Evolutionary conservation across 768 basidiomycete genomes (phyloP).

Genomic region (Boletus rubescentipes): DNA sequence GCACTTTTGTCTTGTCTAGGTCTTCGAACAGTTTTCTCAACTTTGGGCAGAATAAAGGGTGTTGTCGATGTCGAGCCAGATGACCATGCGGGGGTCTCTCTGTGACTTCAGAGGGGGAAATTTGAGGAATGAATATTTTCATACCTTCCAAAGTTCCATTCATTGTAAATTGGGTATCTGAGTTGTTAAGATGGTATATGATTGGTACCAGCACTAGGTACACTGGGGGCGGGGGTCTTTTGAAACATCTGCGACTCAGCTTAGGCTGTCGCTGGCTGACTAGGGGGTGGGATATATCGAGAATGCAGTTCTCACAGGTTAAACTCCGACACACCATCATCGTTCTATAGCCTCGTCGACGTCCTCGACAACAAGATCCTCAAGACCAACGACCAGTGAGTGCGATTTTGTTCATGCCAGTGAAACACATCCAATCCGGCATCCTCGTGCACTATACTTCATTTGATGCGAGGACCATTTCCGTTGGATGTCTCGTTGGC

Average conservation of each 20-base stretch:
- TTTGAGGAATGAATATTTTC: background rate
- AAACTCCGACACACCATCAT: conserved; percentile 26
- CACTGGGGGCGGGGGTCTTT: no score
- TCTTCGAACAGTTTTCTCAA: conserved; percentile 72
- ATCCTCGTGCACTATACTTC: background rate
- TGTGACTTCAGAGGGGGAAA: background rate
- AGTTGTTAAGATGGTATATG: conserved; percentile 5
- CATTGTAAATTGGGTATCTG: conserved; percentile 27
- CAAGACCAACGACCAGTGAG: conserved; percentile 47
- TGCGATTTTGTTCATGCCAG: conserved; percentile 23
- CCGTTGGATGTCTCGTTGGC: conserved; percentile 34
- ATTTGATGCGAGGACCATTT: conserved; percentile 9
- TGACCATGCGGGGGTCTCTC: conserved; percentile 56
- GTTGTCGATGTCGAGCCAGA: conserved; percentile 89
- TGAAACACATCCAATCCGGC: background rate
- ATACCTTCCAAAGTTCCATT: conserved; percentile 27
- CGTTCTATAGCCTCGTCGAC: conserved; percentile 19
- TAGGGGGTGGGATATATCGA: conserved; percentile 18
- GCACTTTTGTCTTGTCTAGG: conserved; percentile 70
- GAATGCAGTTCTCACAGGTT: conserved; percentile 27
- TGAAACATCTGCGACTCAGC: no score
- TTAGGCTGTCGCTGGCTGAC: no score
- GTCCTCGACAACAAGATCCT: conserved; percentile 36
- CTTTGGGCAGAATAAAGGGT: conserved; percentile 73
- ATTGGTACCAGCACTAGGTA: background rate